Evolutionary conservation across 805 yeast genomes (phyloP).

Genomic region (Suhomyces sp.): DNA sequence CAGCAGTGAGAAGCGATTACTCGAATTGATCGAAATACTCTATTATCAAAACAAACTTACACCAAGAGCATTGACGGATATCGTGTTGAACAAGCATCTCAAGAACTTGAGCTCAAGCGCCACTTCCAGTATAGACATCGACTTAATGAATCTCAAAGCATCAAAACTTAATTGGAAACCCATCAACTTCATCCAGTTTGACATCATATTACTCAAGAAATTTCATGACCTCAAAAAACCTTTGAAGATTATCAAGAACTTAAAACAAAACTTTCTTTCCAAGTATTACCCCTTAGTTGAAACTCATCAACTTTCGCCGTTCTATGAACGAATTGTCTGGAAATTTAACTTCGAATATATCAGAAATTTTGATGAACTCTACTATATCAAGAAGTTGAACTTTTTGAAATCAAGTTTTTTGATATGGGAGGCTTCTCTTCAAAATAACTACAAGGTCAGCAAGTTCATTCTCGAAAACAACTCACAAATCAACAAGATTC

Average conservation of each 20-base stretch:
- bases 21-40: constrained; percentile 20
- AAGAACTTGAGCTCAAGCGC: constrained; percentile 14
- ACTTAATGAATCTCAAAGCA: constrained; percentile 18
- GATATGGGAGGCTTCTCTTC: constrained; percentile 39
- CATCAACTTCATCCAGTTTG: constrained; percentile 26
- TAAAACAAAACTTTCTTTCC: constrained; percentile 27
- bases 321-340: constrained; percentile 44
- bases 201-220: constrained; percentile 36
- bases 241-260: constrained; percentile 26
- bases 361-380: constrained; percentile 18
- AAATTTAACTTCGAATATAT: constrained; percentile 38
- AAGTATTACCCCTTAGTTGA: constrained; percentile 26
- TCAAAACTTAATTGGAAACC: constrained; percentile 15
- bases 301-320: constrained; percentile 25
- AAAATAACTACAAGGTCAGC: constrained; percentile 11
- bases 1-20: constrained; percentile 6
- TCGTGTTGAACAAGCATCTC: constrained; percentile 27
- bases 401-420: constrained; percentile 26
- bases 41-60: constrained; percentile 27
- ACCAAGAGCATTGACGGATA: constrained; percentile 23
- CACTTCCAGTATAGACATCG: too few species aligned
- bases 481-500: constrained; percentile 21
- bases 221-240: constrained; percentile 36
- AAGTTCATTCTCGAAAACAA: constrained; percentile 14
- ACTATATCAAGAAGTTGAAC: constrained; percentile 23